Percentiles rank a stretch among this genome's conserved stretches.
Conservation (phyloP, 768 basidiomycete genomes). For the Psilocybe cyanescens region DNA sequence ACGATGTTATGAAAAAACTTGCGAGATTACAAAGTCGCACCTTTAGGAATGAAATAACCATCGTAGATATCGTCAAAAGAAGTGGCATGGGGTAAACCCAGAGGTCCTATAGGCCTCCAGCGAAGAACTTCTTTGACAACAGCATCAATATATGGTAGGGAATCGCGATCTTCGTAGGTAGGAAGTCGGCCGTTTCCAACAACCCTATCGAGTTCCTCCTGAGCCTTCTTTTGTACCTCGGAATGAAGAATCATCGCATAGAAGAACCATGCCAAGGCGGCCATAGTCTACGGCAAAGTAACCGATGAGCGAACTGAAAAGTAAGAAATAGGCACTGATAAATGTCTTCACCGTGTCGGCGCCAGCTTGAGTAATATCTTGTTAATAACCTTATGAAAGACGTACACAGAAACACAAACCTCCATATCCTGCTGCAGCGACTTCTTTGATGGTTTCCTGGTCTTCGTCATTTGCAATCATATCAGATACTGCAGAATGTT, state of each 20-base stretch:
- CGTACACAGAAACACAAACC: constrained; percentile 5
- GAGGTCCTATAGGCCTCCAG: constrained; percentile 19
- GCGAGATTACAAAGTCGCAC: not conserved
- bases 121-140: constrained; percentile 19
- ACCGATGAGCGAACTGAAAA: not conserved
- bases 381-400: too few relatives aligned
- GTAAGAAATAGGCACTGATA: too few relatives aligned
- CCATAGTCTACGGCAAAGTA: constrained; percentile 1
- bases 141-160: constrained; percentile 27
- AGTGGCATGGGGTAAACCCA: constrained; percentile 25
- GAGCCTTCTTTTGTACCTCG: constrained; percentile 32
- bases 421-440: constrained; percentile 19
- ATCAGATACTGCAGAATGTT: constrained; percentile 9
- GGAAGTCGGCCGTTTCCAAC: constrained; percentile 30
- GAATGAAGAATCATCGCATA: constrained; percentile 32
- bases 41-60: constrained; percentile 21
- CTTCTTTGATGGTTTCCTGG: constrained; percentile 11
- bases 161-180: constrained; percentile 22
- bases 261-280: constrained; percentile 21
- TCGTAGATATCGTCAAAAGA: constrained; percentile 29
- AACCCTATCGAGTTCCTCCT: constrained; percentile 33
- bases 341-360: constrained; percentile 4
- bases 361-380: not conserved
- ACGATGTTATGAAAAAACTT: not conserved
- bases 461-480: constrained; percentile 11